Evolutionary conservation across 2,329 filamentous ascomycete genomes (phyloP).

Genomic region (Xylaria sp.): DNA sequence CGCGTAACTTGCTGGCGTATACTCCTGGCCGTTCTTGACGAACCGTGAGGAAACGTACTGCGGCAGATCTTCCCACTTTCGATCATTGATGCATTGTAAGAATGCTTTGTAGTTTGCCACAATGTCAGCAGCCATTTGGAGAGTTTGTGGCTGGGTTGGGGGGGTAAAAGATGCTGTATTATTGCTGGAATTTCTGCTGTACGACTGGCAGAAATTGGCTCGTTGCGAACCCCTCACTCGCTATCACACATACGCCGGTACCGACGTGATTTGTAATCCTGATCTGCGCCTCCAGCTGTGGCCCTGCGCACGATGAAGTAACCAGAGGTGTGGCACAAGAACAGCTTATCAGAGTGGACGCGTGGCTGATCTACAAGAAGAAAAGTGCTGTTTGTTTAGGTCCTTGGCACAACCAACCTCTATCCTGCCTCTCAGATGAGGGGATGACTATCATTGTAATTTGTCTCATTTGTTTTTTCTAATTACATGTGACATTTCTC

Average conservation of each 20-base stretch:
- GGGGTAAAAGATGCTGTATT: too few relatives aligned
- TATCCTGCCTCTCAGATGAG: neutral
- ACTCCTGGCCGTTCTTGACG: constrained; percentile 17
- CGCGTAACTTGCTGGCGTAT: constrained; percentile 17
- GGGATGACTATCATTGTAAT: neutral
- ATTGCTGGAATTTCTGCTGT: too few relatives aligned
- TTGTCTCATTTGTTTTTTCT: too few relatives aligned
- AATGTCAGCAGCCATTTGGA: constrained; percentile 17
- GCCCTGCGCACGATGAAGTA: too few relatives aligned
- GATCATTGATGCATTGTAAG: constrained; percentile 26
- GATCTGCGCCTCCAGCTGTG: neutral
- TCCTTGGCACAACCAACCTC: neutral
- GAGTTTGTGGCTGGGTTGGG: too few relatives aligned
- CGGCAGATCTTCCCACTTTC: constrained; percentile 24
- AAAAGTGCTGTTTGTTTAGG: neutral
- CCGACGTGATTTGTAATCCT: neutral
- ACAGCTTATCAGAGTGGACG: neutral
- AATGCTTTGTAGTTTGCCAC: constrained; percentile 20
- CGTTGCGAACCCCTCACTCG: too few relatives aligned
- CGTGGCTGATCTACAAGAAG: neutral
- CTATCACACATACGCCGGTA: neutral
- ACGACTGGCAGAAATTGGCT: too few relatives aligned
- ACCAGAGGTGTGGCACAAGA: neutral
- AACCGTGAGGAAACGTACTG: constrained; percentile 18
- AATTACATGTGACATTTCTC: neutral